Conservation (phyloP, 768 basidiomycete species). For the Scleroderma bovista region DNA sequence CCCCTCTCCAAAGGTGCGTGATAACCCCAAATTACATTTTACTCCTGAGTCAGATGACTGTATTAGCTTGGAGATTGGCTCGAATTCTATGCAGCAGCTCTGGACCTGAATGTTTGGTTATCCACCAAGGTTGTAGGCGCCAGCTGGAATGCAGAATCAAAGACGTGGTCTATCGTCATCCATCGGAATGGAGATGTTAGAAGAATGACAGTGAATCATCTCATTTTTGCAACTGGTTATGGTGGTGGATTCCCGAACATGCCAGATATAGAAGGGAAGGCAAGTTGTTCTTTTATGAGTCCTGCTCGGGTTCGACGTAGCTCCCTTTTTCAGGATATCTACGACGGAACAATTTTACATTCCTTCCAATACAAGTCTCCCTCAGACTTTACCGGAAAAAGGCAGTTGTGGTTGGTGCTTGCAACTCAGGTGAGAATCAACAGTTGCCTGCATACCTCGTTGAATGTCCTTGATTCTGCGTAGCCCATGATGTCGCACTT, state of each 20-base stretch:
- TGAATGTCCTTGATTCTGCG: not conserved
- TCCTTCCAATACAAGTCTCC: constrained; percentile 45
- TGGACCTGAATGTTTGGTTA: constrained; percentile 60
- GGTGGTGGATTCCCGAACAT: constrained; percentile 42
- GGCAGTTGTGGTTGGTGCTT: constrained; percentile 58
- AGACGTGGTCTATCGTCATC: too few relatives aligned
- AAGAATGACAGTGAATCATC: constrained; percentile 39
- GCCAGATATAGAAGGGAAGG: constrained; percentile 42
- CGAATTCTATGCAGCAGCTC: constrained; percentile 49
- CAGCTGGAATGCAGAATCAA: too few relatives aligned
- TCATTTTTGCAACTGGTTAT: constrained; percentile 53
- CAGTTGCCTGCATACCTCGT: too few relatives aligned
- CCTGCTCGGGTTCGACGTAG: not conserved
- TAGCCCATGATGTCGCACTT: constrained; percentile 36
- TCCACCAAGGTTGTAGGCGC: too few relatives aligned
- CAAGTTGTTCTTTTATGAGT: constrained; percentile 3
- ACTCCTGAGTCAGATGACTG: not conserved
- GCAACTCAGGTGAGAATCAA: constrained; percentile 43
- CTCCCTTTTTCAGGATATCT: constrained; percentile 33
- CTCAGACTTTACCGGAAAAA: constrained; percentile 51
- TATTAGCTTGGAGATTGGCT: constrained; percentile 56
- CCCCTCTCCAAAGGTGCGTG: constrained; percentile 48
- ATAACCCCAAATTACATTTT: too few relatives aligned
- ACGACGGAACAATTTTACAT: constrained; percentile 49
- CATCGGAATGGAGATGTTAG: constrained; percentile 26